Base-by-base conservation (phyloP, 2,329 filamentous ascomycete genomes). In the Aspergillus sp. region DNA sequence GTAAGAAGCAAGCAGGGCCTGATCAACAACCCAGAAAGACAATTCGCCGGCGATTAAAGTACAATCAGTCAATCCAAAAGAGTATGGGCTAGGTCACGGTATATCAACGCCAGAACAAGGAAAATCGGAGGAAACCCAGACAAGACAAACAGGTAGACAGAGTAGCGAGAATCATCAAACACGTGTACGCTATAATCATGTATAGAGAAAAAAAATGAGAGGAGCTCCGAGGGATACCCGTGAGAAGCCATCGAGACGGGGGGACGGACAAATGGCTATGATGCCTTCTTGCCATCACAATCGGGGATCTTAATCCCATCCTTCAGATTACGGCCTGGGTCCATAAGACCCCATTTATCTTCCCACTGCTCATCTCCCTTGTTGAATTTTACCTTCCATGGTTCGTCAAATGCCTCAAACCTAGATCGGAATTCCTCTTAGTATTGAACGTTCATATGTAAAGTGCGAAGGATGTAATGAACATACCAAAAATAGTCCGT, bases 401-500 rank as follows among this genome's bases (percentile, higher is more conserved):
- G 92, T 80, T 98, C 93, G 71, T 98, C 93, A 71, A 97, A 98
- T 9, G 92, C 91, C 71, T 93, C 90, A 72, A 98, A 97, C 85
- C 85, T 85, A 36, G 34, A n/a, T n/a, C 13, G 58, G 55, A 30
- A 12, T 26, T 34, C 12, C 11, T 43, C 59, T 70, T 61, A 71
- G 62, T 13, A 15, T 36, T 12, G 12, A 7, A 39, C 12, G n/a
- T 17, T 4, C 15, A 32, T 26, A 20, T 32, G 4, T n/a, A 15
- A 15, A 22, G 20, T n/a, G 30, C 9, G 11, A 24, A 20, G 39
- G 20, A 17, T 32, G 5, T 26, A 44, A 38, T 5, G 24, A 17
- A 45, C 83, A 73, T 74, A 87, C 93, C 93, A 98, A 71, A 97
- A 97, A 73, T 96, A 98, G 64, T 96, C 87, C 2, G 92, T 97